phyloP scores from a whole-genome alignment of 768 basidiomycete genomes.

The Termitomyces sp. region DNA sequence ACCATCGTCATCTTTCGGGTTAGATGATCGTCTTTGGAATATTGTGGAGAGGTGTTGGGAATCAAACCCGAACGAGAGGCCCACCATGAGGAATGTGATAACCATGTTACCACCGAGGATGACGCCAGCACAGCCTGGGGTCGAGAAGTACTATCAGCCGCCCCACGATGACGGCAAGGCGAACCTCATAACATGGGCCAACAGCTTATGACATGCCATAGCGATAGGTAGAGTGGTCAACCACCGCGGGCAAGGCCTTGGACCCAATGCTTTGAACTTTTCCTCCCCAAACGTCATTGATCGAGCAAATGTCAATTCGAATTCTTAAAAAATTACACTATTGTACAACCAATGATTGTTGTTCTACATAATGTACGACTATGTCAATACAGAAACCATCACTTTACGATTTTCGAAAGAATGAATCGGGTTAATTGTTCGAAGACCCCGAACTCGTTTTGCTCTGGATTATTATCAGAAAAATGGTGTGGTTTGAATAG shows the following conservation, averaged over 20 bases:
- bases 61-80: slow-evolving; percentile 21
- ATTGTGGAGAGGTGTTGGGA: slow-evolving; percentile 26
- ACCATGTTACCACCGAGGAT: slow-evolving; percentile 7
- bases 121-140: neutral
- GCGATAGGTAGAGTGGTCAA: too few relatives aligned
- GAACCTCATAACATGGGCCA: slow-evolving; percentile 6
- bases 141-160: neutral
- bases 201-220: neutral
- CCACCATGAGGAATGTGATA: slow-evolving; percentile 16
- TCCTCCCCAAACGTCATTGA: too few relatives aligned
- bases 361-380: too few relatives aligned
- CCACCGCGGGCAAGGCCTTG: neutral
- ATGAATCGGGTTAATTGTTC: too few relatives aligned
- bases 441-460: too few relatives aligned
- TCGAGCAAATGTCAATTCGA: too few relatives aligned
- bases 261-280: neutral
- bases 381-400: too few relatives aligned
- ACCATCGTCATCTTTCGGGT: slow-evolving; percentile 13
- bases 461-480: too few relatives aligned
- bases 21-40: slow-evolving; percentile 28
- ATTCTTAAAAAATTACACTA: too few relatives aligned
- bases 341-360: too few relatives aligned
- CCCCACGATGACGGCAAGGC: neutral
- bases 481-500: neutral
- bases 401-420: too few relatives aligned